Evolutionary conservation across 1,139 yeast species (phyloP).

Genomic region (Hanseniaspora gamundiae): DNA sequence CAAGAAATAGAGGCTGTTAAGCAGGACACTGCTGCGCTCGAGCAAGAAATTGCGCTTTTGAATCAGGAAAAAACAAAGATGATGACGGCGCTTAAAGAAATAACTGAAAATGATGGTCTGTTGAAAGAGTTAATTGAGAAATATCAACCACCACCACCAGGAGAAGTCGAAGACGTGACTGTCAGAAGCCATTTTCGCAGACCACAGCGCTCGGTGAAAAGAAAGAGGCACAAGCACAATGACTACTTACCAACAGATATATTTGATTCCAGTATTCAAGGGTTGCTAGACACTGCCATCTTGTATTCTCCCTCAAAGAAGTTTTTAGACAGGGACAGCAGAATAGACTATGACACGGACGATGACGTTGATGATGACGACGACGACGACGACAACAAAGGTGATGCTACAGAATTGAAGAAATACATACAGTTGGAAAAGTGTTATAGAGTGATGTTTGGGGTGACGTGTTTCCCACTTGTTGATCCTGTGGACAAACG

Average conservation of each 20-base stretch:
- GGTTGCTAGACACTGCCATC: slow-evolving; percentile 18
- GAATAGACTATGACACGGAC: slow-evolving; percentile 4
- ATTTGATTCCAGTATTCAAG: slow-evolving; percentile 25
- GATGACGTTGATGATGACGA: slow-evolving; percentile 1
- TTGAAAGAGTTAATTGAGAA: background rate
- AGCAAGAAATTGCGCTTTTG: slow-evolving; percentile 13
- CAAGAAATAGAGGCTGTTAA: slow-evolving; percentile 13
- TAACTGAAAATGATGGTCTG: background rate
- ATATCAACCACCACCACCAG: background rate
- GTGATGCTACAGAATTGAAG: too few species aligned
- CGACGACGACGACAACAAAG: slow-evolving; percentile 2
- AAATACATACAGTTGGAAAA: slow-evolving; percentile 28
- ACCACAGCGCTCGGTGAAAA: background rate
- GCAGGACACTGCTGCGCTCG: slow-evolving; percentile 21
- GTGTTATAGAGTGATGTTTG: slow-evolving; percentile 30
- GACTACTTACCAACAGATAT: slow-evolving; percentile 9
- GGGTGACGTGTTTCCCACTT: slow-evolving; percentile 35
- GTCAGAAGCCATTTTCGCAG: too few species aligned
- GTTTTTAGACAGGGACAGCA: slow-evolving; percentile 7
- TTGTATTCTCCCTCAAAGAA: slow-evolving; percentile 17
- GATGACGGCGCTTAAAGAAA: background rate
- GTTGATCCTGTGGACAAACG: slow-evolving; percentile 25
- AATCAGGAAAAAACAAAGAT: background rate
- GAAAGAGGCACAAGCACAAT: background rate
- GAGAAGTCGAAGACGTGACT: too few species aligned